Evolutionary conservation across 2,329 filamentous ascomycete species (phyloP).

Genomic region (Myrmaecium sp.): DNA sequence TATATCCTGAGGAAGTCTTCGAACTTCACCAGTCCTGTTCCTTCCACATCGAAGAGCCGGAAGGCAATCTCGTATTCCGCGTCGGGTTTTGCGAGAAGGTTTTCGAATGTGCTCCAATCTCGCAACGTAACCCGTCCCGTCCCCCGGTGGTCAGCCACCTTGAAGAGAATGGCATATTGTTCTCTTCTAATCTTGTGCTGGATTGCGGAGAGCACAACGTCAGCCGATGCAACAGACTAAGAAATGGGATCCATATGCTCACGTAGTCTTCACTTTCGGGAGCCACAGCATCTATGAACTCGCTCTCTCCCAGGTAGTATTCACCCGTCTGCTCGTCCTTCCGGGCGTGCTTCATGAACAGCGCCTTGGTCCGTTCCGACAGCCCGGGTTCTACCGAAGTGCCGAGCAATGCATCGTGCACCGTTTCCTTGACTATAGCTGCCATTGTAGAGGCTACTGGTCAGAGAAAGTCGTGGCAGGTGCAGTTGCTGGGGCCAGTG

Average conservation of each 20-base stretch:
- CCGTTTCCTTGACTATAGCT: constrained; percentile 52
- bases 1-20: constrained; percentile 75
- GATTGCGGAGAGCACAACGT: constrained; percentile 10
- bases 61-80: constrained; percentile 99
- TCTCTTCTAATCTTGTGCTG: constrained; percentile 97
- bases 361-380: constrained; percentile 56
- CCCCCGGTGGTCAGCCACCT: constrained; percentile 66
- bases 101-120: constrained; percentile 90
- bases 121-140: constrained; percentile 57
- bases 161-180: constrained; percentile 87
- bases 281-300: constrained; percentile 83
- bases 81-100: constrained; percentile 81
- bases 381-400: constrained; percentile 40
- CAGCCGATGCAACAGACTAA: constrained; percentile 12
- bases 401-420: constrained; percentile 47
- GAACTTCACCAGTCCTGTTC: constrained; percentile 73
- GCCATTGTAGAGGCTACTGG: no score
- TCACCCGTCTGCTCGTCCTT: constrained; percentile 64
- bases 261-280: constrained; percentile 83
- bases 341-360: constrained; percentile 60
- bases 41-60: constrained; percentile 79
- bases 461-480: no score
- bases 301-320: constrained; percentile 61
- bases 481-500: no score
- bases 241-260: constrained; percentile 24